Evolutionary conservation across 768 basidiomycete genomes (phyloP), one percentile per base, ranked within the genome.

Genomic region (Dacryopinax primogenitus): DNA sequence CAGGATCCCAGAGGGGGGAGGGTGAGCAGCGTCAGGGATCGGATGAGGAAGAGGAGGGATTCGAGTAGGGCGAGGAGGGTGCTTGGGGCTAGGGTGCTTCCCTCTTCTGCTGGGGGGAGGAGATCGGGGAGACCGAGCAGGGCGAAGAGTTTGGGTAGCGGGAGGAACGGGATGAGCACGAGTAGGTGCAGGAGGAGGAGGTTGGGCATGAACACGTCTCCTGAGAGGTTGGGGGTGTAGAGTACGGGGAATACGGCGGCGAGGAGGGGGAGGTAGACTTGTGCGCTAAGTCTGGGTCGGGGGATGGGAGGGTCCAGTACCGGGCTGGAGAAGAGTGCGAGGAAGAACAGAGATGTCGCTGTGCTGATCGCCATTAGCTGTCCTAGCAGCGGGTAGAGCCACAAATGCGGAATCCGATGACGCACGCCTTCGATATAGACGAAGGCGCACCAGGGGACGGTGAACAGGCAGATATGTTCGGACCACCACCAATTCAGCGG

Each of bases 331-430:
- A 76, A 67, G 6, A 85, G 64, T 11, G 83, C 81, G 4, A 83
- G 72, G 68, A 82, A 82, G 74, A 86, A 87, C 21, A 89, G 76
- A 64, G 83, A 82, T 0, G 82, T 81, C 7, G 85, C 83, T 36
- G 87, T 83, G 12, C 82, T 83, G 51, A 88, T 83, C 33, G 87
- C 85, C 64, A 89, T 85, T 23, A 87, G 69, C 72, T 88, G 86
- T 3, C 86, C 87, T 9, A 89, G 78, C 35, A 88, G 75, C 83
- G 87, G 86, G 74, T 85, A 87, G 1, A 82, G 84, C 83, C 83
- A 85, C 0, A 81, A 62, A 66, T 81, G 76, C 68, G 78, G 80
- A 66, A 87, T 76, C 16, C 74, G 21, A 13, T 4, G 21, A 23
- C 30, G 71, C 76, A 66, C 65, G 83, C 86, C 83, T 76, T 86